phyloP scores from a whole-genome alignment of 2,329 filamentous ascomycete species.

The Aspergillus fructus region DNA sequence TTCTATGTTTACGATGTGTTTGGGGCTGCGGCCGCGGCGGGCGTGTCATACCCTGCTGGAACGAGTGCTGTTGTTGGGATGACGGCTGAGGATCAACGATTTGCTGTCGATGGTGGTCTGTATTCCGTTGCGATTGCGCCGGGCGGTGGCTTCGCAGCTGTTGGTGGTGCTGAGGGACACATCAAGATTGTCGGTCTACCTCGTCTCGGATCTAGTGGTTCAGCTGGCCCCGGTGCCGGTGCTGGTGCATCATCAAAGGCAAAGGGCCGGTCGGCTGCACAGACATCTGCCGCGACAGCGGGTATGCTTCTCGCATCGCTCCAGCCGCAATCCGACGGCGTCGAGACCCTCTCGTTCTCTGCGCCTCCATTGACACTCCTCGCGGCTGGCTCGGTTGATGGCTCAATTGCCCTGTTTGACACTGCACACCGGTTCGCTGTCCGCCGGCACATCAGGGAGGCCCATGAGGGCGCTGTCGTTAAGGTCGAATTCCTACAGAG shows the following conservation, averaged over 20 bases:
- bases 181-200: slow-evolving; percentile 85
- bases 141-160: slow-evolving; percentile 73
- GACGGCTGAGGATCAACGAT: slow-evolving; percentile 80
- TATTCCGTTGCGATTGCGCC: slow-evolving; percentile 86
- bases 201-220: slow-evolving; percentile 45
- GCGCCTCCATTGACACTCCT: slow-evolving; percentile 61
- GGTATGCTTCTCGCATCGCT: slow-evolving; percentile 79
- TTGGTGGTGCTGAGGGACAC: slow-evolving; percentile 82
- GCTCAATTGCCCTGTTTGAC: slow-evolving; percentile 80
- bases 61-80: slow-evolving; percentile 71
- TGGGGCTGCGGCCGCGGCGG: slow-evolving; percentile 69
- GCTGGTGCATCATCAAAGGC: slow-evolving; percentile 38
- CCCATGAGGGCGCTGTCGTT: slow-evolving; percentile 85
- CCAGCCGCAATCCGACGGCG: slow-evolving; percentile 72
- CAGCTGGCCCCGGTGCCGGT: slow-evolving; percentile 37
- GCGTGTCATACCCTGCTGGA: slow-evolving; percentile 55
- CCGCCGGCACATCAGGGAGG: slow-evolving; percentile 75
- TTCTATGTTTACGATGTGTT: slow-evolving; percentile 94
- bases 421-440: slow-evolving; percentile 81
- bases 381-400: slow-evolving; percentile 64
- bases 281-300: slow-evolving; percentile 47
- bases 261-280: slow-evolving; percentile 47
- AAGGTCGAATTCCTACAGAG: slow-evolving; percentile 80
- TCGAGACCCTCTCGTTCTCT: slow-evolving; percentile 72
- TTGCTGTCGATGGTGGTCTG: slow-evolving; percentile 85